Evolutionary conservation across 1,139 yeast species (phyloP), one percentile per base, ranked within the genome.

Genomic region (Groenewaldozyma sp.): DNA sequence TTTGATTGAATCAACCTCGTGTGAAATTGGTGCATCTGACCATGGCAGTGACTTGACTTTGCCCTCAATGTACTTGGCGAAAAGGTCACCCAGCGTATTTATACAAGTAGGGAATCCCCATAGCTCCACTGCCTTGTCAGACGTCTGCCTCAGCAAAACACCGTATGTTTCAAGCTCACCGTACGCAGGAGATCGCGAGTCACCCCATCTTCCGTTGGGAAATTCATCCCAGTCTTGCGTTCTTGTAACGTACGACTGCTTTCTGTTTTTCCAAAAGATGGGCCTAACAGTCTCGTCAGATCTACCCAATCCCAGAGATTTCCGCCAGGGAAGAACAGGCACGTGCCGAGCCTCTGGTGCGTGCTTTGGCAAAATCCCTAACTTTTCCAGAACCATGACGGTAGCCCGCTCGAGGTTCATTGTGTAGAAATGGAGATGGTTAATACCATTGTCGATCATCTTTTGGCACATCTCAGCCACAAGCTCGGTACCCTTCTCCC

Each of bases 161-260:
- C 66, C 67, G 43, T 63, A 62, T 32, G 57, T 58, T 34, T 94
- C 94, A 48, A 82, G 76, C 51, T 86, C 95, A 57, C 95, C 95
- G 61, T 81, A 86, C 4, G 95, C 95, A 7, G 95, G 95, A 32
- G 95, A 84, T 43, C 93, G 71, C 7, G 95, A 81, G 58, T 86
- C 94, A 56, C 95, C 95, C 83, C 94, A 86, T 64, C 95, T 73
- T 49, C 95, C 95, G 62, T 86, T 86, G 38, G 95, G 95, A 58
- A 84, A 86, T 60, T 86, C 95, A 64, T 86, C 94, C 94, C 95
- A 86, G 43, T 83, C 82, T 28, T 94, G 78, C 16, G 97, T 91
- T 61, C 98, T 74, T 33, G 87, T 74, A 47, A 87, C 78, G 59
- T 88, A 91, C 17, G 94, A 80, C 61, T 82, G 83, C 58, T 88